Conservation (phyloP, 2,329 filamentous ascomycete genomes). For the Penicillium sp. region DNA sequence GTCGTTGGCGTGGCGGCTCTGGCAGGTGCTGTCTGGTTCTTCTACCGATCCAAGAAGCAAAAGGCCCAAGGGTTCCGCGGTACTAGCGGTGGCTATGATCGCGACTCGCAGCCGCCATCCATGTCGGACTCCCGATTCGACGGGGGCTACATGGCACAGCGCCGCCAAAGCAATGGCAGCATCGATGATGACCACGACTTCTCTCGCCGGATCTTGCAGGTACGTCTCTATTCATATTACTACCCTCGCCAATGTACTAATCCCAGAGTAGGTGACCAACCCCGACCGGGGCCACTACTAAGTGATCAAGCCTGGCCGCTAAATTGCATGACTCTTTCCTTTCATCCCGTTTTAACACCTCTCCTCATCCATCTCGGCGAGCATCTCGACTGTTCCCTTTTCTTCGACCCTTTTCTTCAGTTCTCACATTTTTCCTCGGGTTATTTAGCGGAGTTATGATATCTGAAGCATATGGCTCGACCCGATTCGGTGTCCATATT, state of each 20-base stretch:
- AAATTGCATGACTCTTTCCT: slow-evolving; percentile 8
- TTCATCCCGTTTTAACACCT: slow-evolving; percentile 1
- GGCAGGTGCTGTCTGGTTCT: slow-evolving; percentile 66
- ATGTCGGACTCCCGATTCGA: slow-evolving; percentile 82
- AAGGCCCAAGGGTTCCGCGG: slow-evolving; percentile 77
- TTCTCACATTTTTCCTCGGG: slow-evolving; percentile 20
- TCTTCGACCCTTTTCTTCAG: slow-evolving; percentile 11
- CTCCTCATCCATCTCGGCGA: slow-evolving; percentile 4
- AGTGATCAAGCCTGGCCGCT: slow-evolving; percentile 35
- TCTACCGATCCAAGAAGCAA: slow-evolving; percentile 69
- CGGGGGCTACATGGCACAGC: slow-evolving; percentile 71
- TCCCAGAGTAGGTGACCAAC: slow-evolving; percentile 28
- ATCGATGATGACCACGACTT: slow-evolving; percentile 98
- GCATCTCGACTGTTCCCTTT: slow-evolving; percentile 14
- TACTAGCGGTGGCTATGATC: slow-evolving; percentile 72
- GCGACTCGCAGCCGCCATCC: slow-evolving; percentile 60
- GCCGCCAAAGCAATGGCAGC: slow-evolving; percentile 86
- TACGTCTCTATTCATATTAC: background rate
- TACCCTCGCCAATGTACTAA: slow-evolving; percentile 1
- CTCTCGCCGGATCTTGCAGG: slow-evolving; percentile 86
- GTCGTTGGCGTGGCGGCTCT: slow-evolving; percentile 65
- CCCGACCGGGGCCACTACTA: slow-evolving; percentile 9
- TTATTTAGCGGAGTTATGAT: slow-evolving; percentile 31
- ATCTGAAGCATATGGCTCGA: slow-evolving; percentile 21
- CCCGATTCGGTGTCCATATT: slow-evolving; percentile 16